These are phyloP conservation scores for Metschnikowia henanensis DNA, from an alignment of 805 yeast species.

Conservation along the genomic window DNA sequence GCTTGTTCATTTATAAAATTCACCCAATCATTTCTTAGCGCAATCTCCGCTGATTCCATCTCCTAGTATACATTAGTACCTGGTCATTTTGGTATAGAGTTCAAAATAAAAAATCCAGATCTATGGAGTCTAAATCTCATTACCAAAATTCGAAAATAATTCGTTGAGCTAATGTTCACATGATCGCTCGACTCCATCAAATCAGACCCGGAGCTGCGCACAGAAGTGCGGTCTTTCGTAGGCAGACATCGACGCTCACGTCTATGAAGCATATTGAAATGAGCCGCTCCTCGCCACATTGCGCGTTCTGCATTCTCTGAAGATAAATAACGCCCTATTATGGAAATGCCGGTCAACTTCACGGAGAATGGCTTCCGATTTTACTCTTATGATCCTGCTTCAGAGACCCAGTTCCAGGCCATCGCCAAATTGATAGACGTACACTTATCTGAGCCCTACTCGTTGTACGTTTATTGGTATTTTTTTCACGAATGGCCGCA, in stretches of 20 bases:
- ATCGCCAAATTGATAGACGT: conserved; percentile 59
- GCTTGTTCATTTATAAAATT: too few species aligned
- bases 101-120: too few species aligned
- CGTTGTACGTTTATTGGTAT: conserved; percentile 88
- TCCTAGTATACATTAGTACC: too few species aligned
- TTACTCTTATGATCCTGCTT: conserved; percentile 16
- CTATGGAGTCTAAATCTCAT: too few species aligned
- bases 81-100: too few species aligned
- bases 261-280: neutral
- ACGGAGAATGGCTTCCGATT: conserved; percentile 16
- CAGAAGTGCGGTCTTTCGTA: neutral
- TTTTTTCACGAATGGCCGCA: conserved; percentile 92
- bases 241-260: neutral
- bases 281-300: neutral
- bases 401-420: conserved; percentile 43
- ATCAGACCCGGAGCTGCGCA: neutral
- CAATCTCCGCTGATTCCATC: too few species aligned
- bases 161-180: too few species aligned
- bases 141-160: too few species aligned
- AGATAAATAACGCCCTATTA: neutral
- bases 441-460: conserved; percentile 91
- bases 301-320: neutral
- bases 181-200: too few species aligned
- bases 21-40: too few species aligned
- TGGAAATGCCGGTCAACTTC: conserved; percentile 1